Evolutionary conservation across 805 yeast species (phyloP), one percentile per base, ranked within the genome.

Genomic region (Yarrowia keelungensis): DNA sequence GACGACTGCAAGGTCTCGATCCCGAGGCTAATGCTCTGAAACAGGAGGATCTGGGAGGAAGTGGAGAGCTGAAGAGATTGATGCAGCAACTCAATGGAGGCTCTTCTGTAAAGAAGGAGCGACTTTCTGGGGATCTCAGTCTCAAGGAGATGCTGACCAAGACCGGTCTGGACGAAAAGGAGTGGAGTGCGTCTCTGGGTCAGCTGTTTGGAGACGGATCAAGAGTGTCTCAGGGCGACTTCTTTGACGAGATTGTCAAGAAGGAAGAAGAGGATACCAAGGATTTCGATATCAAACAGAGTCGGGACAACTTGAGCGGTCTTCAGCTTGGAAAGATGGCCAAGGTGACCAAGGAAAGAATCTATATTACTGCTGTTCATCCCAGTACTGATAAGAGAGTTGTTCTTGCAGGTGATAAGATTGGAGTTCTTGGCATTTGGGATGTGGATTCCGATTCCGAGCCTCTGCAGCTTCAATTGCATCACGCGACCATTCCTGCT

Each of bases 381-480:
- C 97, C 98, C 0, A 78, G 90, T 0, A 76, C 75, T 0, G 83
- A 82, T 0, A 86, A 87, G 70, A 83, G 89, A 71, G 74, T 94
- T 5, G 82, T 92, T 1, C 76, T 91, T 41, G 97, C 92, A 0
- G 98, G 98, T 56, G 99, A 95, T 78, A 91, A 91, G 12, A 79
- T 80, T n/a, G 99, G 99, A 7, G 84, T 87, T 71, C 78, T 92
- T 51, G 98, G 98, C 0, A 82, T 95, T 15, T 94, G 98, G 98
- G 87, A 93, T 53, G 89, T 90, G 8, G 79, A 76, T 16, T 77
- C 76, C 9, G 80, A 77, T 8, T 78, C 74, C 8, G 77, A 72
- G 3, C 82, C 69, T 2, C 79, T 90, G 0, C 84, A 85, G 22
- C 83, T 92, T 72, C 87, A 87, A 71, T 85, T 92, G 3, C 98